A percentile compares a stretch with the other conserved stretches of the same genome.
These are phyloP conservation scores for Cichorium intybus DNA, from an alignment of 140 eudicot species.

Conservation along the genomic window DNA sequence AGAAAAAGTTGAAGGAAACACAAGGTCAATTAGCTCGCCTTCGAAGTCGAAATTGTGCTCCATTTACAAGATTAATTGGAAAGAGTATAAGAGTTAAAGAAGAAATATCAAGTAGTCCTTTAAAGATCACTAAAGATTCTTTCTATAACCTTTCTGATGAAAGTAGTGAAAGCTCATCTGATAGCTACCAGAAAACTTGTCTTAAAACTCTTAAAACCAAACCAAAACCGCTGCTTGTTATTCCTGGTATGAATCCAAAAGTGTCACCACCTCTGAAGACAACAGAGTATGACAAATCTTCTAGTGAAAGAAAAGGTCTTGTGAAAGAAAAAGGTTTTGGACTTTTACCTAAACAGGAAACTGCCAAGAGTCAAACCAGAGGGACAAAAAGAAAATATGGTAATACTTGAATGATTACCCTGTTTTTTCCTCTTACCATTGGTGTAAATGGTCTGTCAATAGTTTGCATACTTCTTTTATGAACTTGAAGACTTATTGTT, in stretches of 20 bases:
- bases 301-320: background rate
- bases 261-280: slow-evolving; percentile 16
- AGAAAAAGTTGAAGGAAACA: slow-evolving; percentile 50
- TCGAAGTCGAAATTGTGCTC: slow-evolving; percentile 24
- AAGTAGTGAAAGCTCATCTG: background rate
- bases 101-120: background rate
- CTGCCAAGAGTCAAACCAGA: background rate
- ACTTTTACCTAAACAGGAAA: background rate
- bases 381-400: background rate
- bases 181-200: background rate
- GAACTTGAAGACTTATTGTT: background rate
- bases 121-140: background rate
- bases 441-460: background rate
- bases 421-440: background rate
- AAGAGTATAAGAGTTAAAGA: background rate
- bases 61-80: slow-evolving; percentile 3
- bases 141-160: background rate
- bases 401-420: background rate
- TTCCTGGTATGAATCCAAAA: slow-evolving; percentile 24
- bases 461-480: background rate
- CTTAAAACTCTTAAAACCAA: slow-evolving; percentile 17
- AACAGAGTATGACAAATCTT: background rate
- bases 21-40: slow-evolving; percentile 49
- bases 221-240: slow-evolving; percentile 45
- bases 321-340: background rate